phyloP scores from a whole-genome alignment of 1,139 yeast genomes.

The Sporopachydermia cereana region DNA sequence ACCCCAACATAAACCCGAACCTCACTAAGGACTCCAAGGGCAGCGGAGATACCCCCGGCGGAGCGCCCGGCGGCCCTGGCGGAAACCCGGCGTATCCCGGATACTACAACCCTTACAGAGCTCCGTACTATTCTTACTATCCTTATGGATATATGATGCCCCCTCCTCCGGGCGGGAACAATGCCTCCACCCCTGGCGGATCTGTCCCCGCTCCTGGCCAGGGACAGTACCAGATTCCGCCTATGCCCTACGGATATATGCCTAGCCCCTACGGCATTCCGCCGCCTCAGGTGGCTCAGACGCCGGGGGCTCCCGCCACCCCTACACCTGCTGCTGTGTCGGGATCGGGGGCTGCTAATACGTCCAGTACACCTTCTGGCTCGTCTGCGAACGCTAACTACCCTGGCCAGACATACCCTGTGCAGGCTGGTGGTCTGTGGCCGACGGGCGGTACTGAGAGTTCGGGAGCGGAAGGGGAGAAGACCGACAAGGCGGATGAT shows the following conservation, averaged over 20 bases:
- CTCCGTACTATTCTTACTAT: slow-evolving; percentile 2
- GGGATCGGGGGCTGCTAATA: neutral
- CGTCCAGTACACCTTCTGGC: neutral
- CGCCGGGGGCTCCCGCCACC: neutral
- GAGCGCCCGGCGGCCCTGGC: neutral
- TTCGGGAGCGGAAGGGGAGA: neutral
- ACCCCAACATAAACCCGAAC: slow-evolving; percentile 4
- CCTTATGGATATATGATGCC: slow-evolving; percentile 6
- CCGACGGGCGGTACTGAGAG: neutral
- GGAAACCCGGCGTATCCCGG: slow-evolving; percentile 3
- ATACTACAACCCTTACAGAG: slow-evolving; percentile 5
- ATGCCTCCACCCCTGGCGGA: slow-evolving; percentile 1
- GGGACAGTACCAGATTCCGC: neutral
- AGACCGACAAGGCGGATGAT: neutral
- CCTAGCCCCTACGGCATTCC: slow-evolving; percentile 3
- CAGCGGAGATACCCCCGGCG: neutral
- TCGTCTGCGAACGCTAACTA: neutral
- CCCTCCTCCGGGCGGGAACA: slow-evolving; percentile 6
- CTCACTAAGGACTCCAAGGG: neutral
- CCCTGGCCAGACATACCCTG: slow-evolving; percentile 3
- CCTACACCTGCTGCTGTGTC: neutral
- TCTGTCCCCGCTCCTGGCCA: neutral
- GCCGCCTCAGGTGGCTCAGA: slow-evolving; percentile 1
- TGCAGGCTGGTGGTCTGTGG: slow-evolving; percentile 2
- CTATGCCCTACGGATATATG: slow-evolving; percentile 4